These are phyloP conservation scores for Zygotorulaspora florentina DNA, from an alignment of 805 yeast species.

Conservation along the genomic window DNA sequence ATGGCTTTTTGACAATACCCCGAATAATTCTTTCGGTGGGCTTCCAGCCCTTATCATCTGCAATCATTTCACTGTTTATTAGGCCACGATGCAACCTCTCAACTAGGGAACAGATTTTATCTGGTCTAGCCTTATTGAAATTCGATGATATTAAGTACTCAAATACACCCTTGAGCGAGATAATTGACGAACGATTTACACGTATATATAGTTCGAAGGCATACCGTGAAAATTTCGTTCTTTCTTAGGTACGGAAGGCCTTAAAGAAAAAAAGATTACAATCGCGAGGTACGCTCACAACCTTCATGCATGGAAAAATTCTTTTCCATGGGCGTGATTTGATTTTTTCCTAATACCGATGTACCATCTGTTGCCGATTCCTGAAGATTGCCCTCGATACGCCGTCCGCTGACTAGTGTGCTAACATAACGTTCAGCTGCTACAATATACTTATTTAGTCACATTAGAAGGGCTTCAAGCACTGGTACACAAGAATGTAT, in stretches of 20 bases:
- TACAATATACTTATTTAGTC: too few species aligned
- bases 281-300: background rate
- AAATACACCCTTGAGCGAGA: background rate
- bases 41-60: slow-evolving; percentile 34
- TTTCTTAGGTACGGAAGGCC: slow-evolving; percentile 1
- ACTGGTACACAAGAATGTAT: too few species aligned
- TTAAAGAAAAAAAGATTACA: background rate
- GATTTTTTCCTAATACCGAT: too few species aligned
- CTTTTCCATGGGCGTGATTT: background rate
- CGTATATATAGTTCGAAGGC: background rate
- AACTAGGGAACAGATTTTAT: background rate
- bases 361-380: too few species aligned
- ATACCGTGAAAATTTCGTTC: background rate
- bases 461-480: too few species aligned
- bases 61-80: background rate
- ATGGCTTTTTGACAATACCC: slow-evolving; percentile 43
- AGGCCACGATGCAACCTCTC: background rate
- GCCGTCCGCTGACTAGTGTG: too few species aligned
- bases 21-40: slow-evolving; percentile 45
- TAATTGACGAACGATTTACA: background rate
- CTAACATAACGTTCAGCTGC: too few species aligned
- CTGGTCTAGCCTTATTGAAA: background rate
- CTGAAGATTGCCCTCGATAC: background rate
- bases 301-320: slow-evolving; percentile 2
- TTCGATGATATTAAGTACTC: background rate